Base-by-base conservation (phyloP, 495 filamentous ascomycete genomes). In the Evernia prunastri region DNA sequence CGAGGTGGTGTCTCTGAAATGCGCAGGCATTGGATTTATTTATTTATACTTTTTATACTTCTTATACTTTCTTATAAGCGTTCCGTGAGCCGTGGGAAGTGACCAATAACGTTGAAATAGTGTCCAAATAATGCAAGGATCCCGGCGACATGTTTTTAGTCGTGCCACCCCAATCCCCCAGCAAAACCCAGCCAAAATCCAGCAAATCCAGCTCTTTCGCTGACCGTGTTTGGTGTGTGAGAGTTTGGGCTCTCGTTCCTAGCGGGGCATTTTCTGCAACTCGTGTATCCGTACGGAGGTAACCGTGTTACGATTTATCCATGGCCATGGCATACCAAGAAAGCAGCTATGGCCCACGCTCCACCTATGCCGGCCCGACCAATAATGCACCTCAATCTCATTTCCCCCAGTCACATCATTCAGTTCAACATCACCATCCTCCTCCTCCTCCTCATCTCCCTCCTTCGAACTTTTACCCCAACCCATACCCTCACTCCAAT, bases 381-480 rank as follows among this genome's bases (percentile, higher is more conserved):
- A 54, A 54, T 54, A 54, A 54, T 33, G 51, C 51, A 31, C 15
- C 9, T 29, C n/a, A 3, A 25, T 1, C 12, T 59, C 54, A 59
- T 64, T 59, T 58, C 23, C 51, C 59, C 20, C 59, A 56, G 47
- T 49, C 63, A 53, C 60, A 63, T 35, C n/a, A n/a, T n/a, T n/a
- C n/a, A n/a, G n/a, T n/a, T n/a, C n/a, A n/a, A n/a, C n/a, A n/a
- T 56, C 39, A 53, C 39, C 54, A 25, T 60, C 15, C 27, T 56
- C 54, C 37, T 60, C 18, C 56, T 37, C 60, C 3, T 61, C 49
- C 23, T 53, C 56, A 58, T 62, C 61, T 20, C 62, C 63, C 63
- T 20, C 63, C 60, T 11, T 47, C 63, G 56, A 63, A 58, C 37
- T 63, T 57, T 51, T 65, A 67, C 53, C 66, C 66, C 61, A 67